Percentiles rank a stretch among this genome's conserved stretches.
These are phyloP conservation scores for Stephanodiscus minutulus DNA, from an alignment of 108 stramenopile genomes.

Conservation along the genomic window DNA sequence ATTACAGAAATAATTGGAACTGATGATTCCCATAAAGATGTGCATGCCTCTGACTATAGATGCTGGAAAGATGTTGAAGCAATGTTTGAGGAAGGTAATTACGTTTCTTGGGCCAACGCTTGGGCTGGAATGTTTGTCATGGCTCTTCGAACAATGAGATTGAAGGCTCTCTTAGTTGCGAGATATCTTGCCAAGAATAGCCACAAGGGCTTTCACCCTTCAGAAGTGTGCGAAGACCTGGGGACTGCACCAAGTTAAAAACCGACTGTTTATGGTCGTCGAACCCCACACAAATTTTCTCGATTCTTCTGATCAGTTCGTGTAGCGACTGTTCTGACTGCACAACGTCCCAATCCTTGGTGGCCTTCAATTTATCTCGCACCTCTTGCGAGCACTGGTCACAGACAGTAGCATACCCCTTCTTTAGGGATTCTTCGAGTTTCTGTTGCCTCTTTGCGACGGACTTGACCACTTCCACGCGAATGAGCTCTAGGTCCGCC, in stretches of 20 bases:
- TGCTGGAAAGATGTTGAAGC: slow-evolving; percentile 53
- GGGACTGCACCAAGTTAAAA: slow-evolving; percentile 71
- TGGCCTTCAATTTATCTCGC: too few species aligned
- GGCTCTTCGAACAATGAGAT: slow-evolving; percentile 62
- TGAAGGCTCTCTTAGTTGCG: slow-evolving; percentile 60
- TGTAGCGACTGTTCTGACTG: too few species aligned
- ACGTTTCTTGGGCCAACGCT: slow-evolving; percentile 67
- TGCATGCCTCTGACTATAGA: slow-evolving; percentile 1
- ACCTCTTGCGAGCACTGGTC: too few species aligned
- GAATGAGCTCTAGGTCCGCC: too few species aligned
- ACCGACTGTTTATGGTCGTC: slow-evolving; percentile 78
- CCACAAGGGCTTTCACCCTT: slow-evolving; percentile 45
- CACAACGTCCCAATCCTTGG: too few species aligned
- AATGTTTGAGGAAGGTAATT: slow-evolving; percentile 51
- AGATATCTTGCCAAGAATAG: slow-evolving; percentile 42
- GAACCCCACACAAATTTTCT: too few species aligned
- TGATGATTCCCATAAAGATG: background rate
- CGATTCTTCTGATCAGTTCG: too few species aligned
- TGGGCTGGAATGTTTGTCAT: slow-evolving; percentile 86
- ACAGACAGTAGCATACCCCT: too few species aligned
- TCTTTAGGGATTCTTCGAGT: too few species aligned
- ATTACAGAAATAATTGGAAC: slow-evolving; percentile 7
- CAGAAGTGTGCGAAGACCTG: slow-evolving; percentile 70
- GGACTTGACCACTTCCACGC: too few species aligned
- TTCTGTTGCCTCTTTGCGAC: too few species aligned